Evolutionary conservation across 805 yeast species (phyloP), one percentile per base, ranked within the genome.

Genomic region (Candida mattraensis): DNA sequence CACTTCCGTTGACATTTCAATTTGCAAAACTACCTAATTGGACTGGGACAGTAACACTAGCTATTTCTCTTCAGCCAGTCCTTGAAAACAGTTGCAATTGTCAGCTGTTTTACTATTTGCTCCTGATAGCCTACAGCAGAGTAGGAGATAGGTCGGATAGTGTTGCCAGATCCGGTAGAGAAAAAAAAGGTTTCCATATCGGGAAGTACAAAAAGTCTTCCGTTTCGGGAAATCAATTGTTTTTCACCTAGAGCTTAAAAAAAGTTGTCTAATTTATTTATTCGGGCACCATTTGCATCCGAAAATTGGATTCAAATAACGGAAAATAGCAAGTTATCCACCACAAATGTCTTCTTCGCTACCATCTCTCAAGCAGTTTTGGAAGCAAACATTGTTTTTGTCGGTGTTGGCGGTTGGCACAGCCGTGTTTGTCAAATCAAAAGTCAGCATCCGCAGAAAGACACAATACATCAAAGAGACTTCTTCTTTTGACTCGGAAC

Each of bases 401-500:
- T 33, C 51, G 5, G 51, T 21, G 4, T 30, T 63, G 9, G 64
- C 65, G 5, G 32, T 58, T 9, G 54, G 57, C 6, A 53, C 67
- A 1, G 66, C 66, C 3, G 53, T 53, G 34, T 56, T 42, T 24
- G 67, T 58, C 23, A 63, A 62, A 36, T 51, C 58, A 13, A 61
- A 63, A 30, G 64, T 62, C 12, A 51, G 62, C 11, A 51, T 63
- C 27, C 54, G 68, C 31, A 50, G 64, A 37, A 54, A 44, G 38
- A 37, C 48, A 8, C 67, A 63, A 37, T 63, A 51, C 38, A 56
- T 58, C 30, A 53, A 61, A 39, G 68, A 62, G 31, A 51, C 61
- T 0, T 56, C 63, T 15, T 50, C 60, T 6, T 60, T 37, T 39
- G 64, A 60, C 39, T 47, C 62, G 2, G 38, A 49, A 9, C 55